phyloP scores from a whole-genome alignment of 768 basidiomycete species.

The Trametes sanguinea region DNA sequence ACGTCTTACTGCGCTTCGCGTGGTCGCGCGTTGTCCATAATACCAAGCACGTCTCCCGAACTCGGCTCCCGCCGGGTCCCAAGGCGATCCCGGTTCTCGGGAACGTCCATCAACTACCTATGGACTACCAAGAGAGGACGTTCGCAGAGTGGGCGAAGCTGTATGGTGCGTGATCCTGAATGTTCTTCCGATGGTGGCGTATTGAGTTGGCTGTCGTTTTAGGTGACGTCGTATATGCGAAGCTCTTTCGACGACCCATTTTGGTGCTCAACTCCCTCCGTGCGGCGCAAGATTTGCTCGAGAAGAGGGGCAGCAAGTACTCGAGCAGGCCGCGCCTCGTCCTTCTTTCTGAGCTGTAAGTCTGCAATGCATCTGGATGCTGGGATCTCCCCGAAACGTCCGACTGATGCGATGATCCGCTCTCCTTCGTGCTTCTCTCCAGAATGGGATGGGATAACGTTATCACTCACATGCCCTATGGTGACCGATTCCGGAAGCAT shows the following conservation, averaged over 20 bases:
- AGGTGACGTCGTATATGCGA: slow-evolving; percentile 38
- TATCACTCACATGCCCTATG: slow-evolving; percentile 26
- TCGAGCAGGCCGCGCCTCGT: slow-evolving; percentile 37
- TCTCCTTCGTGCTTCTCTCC: background rate
- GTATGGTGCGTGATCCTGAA: slow-evolving; percentile 28
- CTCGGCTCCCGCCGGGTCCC: slow-evolving; percentile 34
- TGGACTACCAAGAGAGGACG: slow-evolving; percentile 26
- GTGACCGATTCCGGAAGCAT: slow-evolving; percentile 33
- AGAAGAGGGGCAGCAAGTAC: slow-evolving; percentile 35
- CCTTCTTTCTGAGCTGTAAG: slow-evolving; percentile 32
- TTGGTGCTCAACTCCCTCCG: slow-evolving; percentile 36
- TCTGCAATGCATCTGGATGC: background rate
- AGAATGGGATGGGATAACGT: slow-evolving; percentile 28
- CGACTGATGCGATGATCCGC: slow-evolving; percentile 8
- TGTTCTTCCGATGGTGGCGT: slow-evolving; percentile 6
- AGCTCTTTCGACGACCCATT: slow-evolving; percentile 32
- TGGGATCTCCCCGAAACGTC: background rate
- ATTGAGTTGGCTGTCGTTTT: slow-evolving; percentile 13
- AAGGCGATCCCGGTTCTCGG: slow-evolving; percentile 33
- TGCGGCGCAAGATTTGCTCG: slow-evolving; percentile 38
- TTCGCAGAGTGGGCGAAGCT: slow-evolving; percentile 32
- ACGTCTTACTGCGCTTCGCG: slow-evolving; percentile 19
- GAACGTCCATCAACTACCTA: slow-evolving; percentile 33
- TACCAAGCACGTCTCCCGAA: slow-evolving; percentile 4
- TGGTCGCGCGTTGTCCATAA: background rate